These are phyloP conservation scores for Bretschneidera sinensis DNA, from an alignment of 345 rosid genomes.

Conservation along the genomic window DNA sequence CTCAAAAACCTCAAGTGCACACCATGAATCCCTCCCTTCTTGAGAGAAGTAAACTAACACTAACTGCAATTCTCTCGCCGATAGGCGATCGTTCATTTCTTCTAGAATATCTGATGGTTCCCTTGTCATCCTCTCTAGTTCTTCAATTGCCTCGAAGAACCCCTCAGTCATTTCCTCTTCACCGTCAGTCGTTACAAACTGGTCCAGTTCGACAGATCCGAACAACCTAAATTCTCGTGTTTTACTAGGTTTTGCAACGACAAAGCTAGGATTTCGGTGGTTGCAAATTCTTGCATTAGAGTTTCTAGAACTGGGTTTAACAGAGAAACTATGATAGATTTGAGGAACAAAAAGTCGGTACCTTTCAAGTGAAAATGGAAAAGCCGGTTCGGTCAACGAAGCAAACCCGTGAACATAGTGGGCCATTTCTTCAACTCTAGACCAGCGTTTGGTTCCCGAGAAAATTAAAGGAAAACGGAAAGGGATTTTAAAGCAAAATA, in stretches of 20 bases:
- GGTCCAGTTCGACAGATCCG: conserved; percentile 63
- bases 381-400: conserved; percentile 35
- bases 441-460: conserved; percentile 2
- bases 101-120: conserved; percentile 86
- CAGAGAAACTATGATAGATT: neutral
- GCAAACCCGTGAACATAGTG: conserved; percentile 30
- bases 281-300: conserved; percentile 26
- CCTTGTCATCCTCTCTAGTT: conserved; percentile 76
- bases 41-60: conserved; percentile 90
- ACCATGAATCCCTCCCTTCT: conserved; percentile 96
- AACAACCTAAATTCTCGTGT: conserved; percentile 33
- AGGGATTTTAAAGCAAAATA: neutral
- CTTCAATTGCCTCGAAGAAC: conserved; percentile 85
- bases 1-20: conserved; percentile 91
- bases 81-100: conserved; percentile 82
- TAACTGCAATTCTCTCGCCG: conserved; percentile 68
- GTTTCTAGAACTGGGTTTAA: conserved; percentile 18
- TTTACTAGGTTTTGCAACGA: conserved; percentile 17
- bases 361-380: conserved; percentile 20
- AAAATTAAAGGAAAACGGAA: neutral
- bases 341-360: conserved; percentile 16
- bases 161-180: conserved; percentile 72
- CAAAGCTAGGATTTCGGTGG: conserved; percentile 30
- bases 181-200: conserved; percentile 55
- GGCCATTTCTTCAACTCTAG: conserved; percentile 29